These are phyloP conservation scores for Maudiozyma barnettii DNA, from an alignment of 805 yeast species.

Conservation along the genomic window DNA sequence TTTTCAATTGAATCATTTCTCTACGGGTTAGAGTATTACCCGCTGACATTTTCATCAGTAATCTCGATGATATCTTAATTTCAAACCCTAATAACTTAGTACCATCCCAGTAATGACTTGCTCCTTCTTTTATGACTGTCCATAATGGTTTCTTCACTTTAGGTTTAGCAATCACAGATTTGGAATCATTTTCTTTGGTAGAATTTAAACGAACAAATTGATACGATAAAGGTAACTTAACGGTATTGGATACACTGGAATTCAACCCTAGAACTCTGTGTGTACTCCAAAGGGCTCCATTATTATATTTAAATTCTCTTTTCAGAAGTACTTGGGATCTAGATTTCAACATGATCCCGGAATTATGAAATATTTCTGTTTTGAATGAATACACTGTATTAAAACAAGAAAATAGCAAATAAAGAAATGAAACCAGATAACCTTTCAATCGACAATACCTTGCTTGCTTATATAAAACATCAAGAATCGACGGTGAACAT, in stretches of 20 bases:
- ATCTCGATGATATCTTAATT: constrained; percentile 71
- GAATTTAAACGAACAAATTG: constrained; percentile 3
- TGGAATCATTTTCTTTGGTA: not conserved
- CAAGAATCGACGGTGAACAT: too few species aligned
- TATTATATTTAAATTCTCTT: not conserved
- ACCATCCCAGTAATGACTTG: constrained; percentile 90
- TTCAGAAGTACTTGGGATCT: not conserved
- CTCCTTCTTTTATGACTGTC: constrained; percentile 83
- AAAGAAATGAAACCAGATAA: too few species aligned
- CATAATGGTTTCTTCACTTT: constrained; percentile 37
- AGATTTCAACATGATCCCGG: not conserved
- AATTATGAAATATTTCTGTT: not conserved
- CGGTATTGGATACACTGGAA: not conserved
- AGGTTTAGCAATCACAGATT: too few species aligned
- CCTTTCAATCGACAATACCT: too few species aligned
- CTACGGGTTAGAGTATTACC: constrained; percentile 90
- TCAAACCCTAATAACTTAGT: constrained; percentile 90
- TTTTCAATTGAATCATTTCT: constrained; percentile 75
- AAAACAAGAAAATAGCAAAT: not conserved
- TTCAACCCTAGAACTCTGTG: not conserved
- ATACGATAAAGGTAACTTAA: not conserved
- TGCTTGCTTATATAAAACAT: too few species aligned
- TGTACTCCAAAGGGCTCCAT: not conserved
- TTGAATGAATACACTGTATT: not conserved
- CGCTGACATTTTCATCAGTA: constrained; percentile 69